Evolutionary conservation across 768 basidiomycete genomes (phyloP).

Genomic region (Baorangia bicolor): DNA sequence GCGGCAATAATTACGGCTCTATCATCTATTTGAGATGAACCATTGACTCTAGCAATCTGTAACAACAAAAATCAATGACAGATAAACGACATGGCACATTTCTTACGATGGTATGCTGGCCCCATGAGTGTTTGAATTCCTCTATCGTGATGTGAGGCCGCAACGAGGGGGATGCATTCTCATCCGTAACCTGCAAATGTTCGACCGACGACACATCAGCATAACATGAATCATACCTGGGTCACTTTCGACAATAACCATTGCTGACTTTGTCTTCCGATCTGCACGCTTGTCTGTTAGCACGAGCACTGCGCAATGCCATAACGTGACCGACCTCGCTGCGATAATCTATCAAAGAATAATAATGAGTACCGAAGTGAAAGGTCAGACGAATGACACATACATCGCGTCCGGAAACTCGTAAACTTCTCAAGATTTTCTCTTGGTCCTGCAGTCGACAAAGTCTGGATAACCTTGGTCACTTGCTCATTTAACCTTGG

Average conservation of each 20-base stretch:
- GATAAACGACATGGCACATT: background rate
- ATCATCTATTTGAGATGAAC: constrained; percentile 60
- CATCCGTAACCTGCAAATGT: constrained; percentile 53
- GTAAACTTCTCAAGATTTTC: constrained; percentile 65
- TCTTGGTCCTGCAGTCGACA: constrained; percentile 65
- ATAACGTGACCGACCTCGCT: constrained; percentile 54
- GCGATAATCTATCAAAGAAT: constrained; percentile 56
- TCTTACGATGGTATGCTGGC: constrained; percentile 75
- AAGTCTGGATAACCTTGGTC: constrained; percentile 57
- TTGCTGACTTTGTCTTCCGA: constrained; percentile 70
- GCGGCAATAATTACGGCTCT: constrained; percentile 70
- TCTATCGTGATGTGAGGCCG: constrained; percentile 56
- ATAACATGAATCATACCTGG: constrained; percentile 43
- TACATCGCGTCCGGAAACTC: constrained; percentile 74
- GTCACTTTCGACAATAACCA: constrained; percentile 72
- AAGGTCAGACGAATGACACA: constrained; percentile 23
- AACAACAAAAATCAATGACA: constrained; percentile 1
- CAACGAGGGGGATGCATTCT: constrained; percentile 58
- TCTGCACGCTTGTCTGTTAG: constrained; percentile 40
- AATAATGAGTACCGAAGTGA: background rate
- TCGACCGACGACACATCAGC: constrained; percentile 1
- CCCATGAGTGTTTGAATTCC: constrained; percentile 82
- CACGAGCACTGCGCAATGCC: constrained; percentile 6
- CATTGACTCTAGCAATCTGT: constrained; percentile 76
- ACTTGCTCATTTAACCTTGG: constrained; percentile 63